Conservation (phyloP, 805 yeast genomes). For the Schwanniomyces polymorphus region DNA sequence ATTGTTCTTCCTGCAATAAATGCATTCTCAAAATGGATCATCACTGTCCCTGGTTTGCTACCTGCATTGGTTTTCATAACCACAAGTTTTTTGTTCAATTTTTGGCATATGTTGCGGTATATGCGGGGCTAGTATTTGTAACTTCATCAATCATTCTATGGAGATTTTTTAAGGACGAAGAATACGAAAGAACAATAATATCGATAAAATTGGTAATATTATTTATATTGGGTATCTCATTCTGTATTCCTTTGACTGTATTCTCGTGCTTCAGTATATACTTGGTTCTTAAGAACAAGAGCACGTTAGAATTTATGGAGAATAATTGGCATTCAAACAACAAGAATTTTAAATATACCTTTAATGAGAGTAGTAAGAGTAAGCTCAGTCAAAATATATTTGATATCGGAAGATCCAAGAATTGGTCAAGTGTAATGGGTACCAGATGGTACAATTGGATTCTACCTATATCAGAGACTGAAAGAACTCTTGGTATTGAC, state of each 20-base stretch:
- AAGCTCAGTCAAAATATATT: conserved; percentile 63
- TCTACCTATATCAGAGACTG: conserved; percentile 49
- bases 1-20: conserved; percentile 49
- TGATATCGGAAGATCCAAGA: conserved; percentile 64
- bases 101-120: conserved; percentile 52
- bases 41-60: conserved; percentile 88
- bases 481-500: conserved; percentile 13
- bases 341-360: conserved; percentile 27
- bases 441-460: conserved; percentile 62
- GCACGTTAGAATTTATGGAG: conserved; percentile 81
- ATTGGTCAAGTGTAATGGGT: conserved; percentile 81
- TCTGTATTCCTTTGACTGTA: conserved; percentile 39
- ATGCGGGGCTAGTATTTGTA: conserved; percentile 41
- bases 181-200: conserved; percentile 38
- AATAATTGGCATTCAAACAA: conserved; percentile 38
- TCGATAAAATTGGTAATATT: conserved; percentile 63
- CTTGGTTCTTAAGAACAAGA: conserved; percentile 61
- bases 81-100: conserved; percentile 81
- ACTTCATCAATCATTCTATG: conserved; percentile 45
- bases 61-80: conserved; percentile 81
- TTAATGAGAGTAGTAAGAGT: conserved; percentile 40
- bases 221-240: conserved; percentile 57
- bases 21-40: conserved; percentile 59
- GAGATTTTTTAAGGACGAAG: conserved; percentile 44
- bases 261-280: conserved; percentile 61